These are phyloP conservation scores for Panaeolus cyanescens DNA, from an alignment of 768 basidiomycete genomes.

Conservation along the genomic window DNA sequence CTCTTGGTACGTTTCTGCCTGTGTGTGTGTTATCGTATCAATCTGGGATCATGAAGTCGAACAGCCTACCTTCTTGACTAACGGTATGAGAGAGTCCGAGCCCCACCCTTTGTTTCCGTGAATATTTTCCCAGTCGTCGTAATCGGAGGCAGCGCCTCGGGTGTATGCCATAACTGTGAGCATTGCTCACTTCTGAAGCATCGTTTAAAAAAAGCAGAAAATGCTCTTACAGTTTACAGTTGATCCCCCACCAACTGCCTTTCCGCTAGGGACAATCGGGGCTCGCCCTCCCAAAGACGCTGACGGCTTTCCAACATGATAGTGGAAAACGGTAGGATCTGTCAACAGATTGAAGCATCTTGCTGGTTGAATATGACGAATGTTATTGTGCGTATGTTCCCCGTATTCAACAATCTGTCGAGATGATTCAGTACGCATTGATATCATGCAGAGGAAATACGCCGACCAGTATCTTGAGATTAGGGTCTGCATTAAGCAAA, in stretches of 20 bases:
- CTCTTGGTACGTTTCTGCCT: slow-evolving; percentile 45
- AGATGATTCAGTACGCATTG: no score
- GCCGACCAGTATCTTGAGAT: slow-evolving; percentile 53
- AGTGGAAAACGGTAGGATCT: slow-evolving; percentile 33
- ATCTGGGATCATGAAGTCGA: neutral
- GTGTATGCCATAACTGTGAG: slow-evolving; percentile 54
- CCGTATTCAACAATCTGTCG: slow-evolving; percentile 58
- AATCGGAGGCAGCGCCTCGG: slow-evolving; percentile 62
- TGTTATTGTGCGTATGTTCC: slow-evolving; percentile 46
- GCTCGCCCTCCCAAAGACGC: slow-evolving; percentile 45
- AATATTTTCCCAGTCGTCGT: slow-evolving; percentile 58
- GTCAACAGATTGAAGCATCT: slow-evolving; percentile 40
- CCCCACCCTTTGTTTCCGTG: slow-evolving; percentile 64
- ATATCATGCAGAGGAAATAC: no score
- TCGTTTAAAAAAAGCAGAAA: neutral
- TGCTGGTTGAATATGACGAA: slow-evolving; percentile 53
- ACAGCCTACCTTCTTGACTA: slow-evolving; percentile 52
- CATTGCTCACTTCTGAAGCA: neutral
- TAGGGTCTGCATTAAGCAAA: slow-evolving; percentile 52
- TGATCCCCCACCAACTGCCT: slow-evolving; percentile 64
- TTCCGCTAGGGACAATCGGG: slow-evolving; percentile 42
- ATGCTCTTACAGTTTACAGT: slow-evolving; percentile 54
- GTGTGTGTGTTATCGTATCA: neutral
- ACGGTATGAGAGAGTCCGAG: slow-evolving; percentile 53
- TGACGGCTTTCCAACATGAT: slow-evolving; percentile 43